A percentile compares a stretch with the other conserved stretches of the same genome.
phyloP scores from a whole-genome alignment of 176 grass and related monocot genomes.

The Oryza longistaminata region DNA sequence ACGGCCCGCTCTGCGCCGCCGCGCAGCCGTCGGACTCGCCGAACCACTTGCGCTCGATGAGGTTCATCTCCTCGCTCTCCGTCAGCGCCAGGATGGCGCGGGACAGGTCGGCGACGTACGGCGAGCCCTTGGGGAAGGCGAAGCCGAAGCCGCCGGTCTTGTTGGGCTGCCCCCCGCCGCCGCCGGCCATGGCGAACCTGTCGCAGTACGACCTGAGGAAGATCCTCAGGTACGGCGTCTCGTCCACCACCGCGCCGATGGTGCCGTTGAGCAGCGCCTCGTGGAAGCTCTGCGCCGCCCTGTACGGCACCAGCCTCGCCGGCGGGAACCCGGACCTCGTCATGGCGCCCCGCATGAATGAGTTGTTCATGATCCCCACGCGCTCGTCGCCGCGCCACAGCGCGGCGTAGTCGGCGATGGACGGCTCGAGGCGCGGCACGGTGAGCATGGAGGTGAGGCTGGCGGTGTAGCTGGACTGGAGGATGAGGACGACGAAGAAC shows the following conservation, averaged over 20 bases:
- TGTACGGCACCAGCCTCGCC: conserved; percentile 36
- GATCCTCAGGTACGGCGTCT: conserved; percentile 61
- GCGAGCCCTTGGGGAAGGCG: conserved; percentile 64
- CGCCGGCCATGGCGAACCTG: conserved; percentile 38
- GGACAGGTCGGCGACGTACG: conserved; percentile 64
- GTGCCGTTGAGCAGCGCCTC: conserved; percentile 45
- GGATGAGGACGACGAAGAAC: conserved; percentile 77
- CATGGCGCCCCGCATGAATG: conserved; percentile 48
- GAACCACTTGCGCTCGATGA: conserved; percentile 74
- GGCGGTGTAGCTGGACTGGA: conserved; percentile 80
- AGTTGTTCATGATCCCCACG: conserved; percentile 66
- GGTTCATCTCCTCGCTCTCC: conserved; percentile 51
- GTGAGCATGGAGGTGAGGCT: conserved; percentile 86
- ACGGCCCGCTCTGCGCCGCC: conserved; percentile 9
- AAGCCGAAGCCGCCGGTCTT: conserved; percentile 76
- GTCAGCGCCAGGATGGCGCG: conserved; percentile 68
- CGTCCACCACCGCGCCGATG: conserved; percentile 63
- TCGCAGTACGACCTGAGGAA: conserved; percentile 60
- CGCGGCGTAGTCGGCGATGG: conserved; percentile 27
- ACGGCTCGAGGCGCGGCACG: conserved; percentile 53
- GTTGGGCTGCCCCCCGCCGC: conserved; percentile 17
- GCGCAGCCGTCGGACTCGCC: conserved; percentile 35
- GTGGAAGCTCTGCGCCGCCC: conserved; percentile 28
- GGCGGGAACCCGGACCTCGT: conserved; percentile 24
- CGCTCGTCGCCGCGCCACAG: conserved; percentile 18